Evolutionary conservation across 169 alveolate genomes (phyloP).

Genomic region (Cryptosporidium sp.): DNA sequence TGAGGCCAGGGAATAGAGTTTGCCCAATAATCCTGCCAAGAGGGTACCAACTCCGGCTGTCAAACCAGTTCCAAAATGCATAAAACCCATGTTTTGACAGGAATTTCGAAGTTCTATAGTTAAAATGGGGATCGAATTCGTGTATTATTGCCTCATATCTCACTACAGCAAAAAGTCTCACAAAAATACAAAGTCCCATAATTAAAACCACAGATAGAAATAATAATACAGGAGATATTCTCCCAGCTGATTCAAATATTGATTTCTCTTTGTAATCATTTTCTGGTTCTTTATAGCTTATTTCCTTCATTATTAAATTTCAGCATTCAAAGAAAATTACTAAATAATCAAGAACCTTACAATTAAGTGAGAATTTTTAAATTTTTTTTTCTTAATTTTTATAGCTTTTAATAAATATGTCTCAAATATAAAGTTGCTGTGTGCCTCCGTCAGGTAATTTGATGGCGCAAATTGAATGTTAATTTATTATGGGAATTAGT

Average conservation of each 20-base stretch:
- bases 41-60: constrained; percentile 96
- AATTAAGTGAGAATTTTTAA: not conserved
- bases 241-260: constrained; percentile 13
- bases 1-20: constrained; percentile 97
- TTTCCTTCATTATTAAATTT: not conserved
- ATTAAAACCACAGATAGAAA: constrained; percentile 53
- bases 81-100: constrained; percentile 93
- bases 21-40: constrained; percentile 98
- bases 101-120: constrained; percentile 94
- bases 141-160: constrained; percentile 96
- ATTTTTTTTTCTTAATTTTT: not conserved
- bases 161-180: constrained; percentile 95
- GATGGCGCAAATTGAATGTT: constrained; percentile 31
- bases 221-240: constrained; percentile 62
- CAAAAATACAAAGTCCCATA: constrained; percentile 83
- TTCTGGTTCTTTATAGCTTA: not conserved
- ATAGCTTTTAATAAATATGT: not conserved
- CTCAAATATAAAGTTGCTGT: constrained; percentile 1
- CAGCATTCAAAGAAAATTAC: not conserved
- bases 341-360: not conserved
- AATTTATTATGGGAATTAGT: constrained; percentile 6
- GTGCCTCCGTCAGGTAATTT: constrained; percentile 69
- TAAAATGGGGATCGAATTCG: constrained; percentile 99
- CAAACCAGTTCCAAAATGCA: constrained; percentile 98
- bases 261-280: constrained; percentile 8